Evolutionary conservation across 208 protist genomes (phyloP).

Genomic region (Crithidia thermophila): DNA sequence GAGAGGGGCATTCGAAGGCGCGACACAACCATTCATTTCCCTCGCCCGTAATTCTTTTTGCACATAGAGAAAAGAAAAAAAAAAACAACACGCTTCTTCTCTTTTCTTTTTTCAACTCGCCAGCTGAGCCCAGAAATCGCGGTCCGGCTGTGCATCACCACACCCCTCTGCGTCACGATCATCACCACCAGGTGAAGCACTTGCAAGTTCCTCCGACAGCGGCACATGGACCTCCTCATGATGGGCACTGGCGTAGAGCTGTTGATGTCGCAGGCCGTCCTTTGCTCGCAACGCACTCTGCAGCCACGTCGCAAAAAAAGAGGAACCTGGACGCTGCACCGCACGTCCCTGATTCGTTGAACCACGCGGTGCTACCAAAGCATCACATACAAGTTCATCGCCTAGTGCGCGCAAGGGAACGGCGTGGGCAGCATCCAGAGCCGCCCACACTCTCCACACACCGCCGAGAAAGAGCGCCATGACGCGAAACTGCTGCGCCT

Average conservation of each 20-base stretch:
- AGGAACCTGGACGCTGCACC: neutral
- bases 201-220: too few species aligned
- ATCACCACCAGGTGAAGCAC: too few species aligned
- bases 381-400: neutral
- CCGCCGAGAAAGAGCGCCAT: conserved; percentile 20
- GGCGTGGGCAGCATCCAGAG: conserved; percentile 28
- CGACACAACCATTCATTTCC: too few species aligned
- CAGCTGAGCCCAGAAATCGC: conserved; percentile 41
- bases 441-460: conserved; percentile 36
- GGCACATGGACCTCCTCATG: neutral
- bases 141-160: conserved; percentile 5
- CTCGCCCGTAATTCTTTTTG: too few species aligned
- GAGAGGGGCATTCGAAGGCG: too few species aligned
- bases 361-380: too few species aligned
- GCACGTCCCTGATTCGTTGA: too few species aligned
- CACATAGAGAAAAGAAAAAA: too few species aligned
- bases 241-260: conserved; percentile 5
- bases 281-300: neutral
- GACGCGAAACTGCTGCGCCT: neutral
- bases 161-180: too few species aligned
- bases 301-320: conserved; percentile 22
- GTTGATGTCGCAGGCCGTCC: conserved; percentile 12
- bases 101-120: conserved; percentile 26
- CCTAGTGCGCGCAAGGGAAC: conserved; percentile 6
- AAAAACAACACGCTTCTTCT: too few species aligned